Base-by-base conservation (phyloP, 345 rosid species). In the Barbarea vulgaris region DNA sequence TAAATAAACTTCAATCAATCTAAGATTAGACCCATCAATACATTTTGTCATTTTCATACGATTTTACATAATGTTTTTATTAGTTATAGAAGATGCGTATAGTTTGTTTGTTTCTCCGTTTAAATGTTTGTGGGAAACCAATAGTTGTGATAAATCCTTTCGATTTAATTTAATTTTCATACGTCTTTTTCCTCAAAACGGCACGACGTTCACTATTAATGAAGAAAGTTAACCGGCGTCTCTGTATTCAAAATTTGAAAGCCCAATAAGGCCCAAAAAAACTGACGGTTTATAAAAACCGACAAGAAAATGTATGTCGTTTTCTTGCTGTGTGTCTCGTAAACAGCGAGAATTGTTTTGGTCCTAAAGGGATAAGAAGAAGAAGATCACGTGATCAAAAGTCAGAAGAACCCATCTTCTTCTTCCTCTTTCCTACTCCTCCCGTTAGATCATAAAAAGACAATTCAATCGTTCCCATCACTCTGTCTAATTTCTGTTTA, bases 301-400 rank as follows among this genome's bases (percentile, higher is more conserved):
- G 17, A 57, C 2, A 39, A 4, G 3, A 57, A 15, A 36, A 39
- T 58, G 69, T 55, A 4, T 19, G 73, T 48, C 50, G 77, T 77
- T 65, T 46, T 1, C 0, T 0, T 0, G 36, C 17, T 67, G 53
- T 13, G 70, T 63, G 65, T 69, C 58, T 76, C 70, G 71, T 47
- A 25, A 46, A 46, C 51, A 46, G 51, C 51, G 51, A 15, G 22
- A 15, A 21, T 22, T 17, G 59, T 22, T 36, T 12, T 71, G 71
- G 76, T 71, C 62, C 67, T 21, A 57, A 77, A 24, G n/a, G 62
- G 77, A 71, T 71, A 77, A 77, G 51, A 46, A n/a, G 48, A 44
- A 44, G 47, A 42, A 2, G 76, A 65, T 77, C 73, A 77, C 81
- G 77, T 77, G 81, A 70, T 36, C 53, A 5, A 28, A 56, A 52